Evolutionary conservation across 352 stramenopile genomes (phyloP).

Genomic region (Albugo laibachii): DNA sequence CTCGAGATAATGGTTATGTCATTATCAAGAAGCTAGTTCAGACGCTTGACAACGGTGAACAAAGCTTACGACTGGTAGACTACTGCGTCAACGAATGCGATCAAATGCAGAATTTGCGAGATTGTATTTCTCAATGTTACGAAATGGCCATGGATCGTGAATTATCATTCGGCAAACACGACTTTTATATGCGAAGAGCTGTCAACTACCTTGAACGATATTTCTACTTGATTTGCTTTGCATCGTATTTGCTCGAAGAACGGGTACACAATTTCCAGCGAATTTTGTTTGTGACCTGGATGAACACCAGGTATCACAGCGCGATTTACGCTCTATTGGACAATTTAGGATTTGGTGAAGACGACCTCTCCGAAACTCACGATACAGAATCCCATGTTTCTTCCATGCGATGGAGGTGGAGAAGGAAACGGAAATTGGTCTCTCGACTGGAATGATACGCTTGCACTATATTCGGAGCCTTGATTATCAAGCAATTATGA

Average conservation of each 20-base stretch:
- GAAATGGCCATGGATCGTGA: constrained; percentile 56
- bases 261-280: constrained; percentile 23
- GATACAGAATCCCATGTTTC: constrained; percentile 54
- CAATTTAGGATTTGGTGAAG: constrained; percentile 73
- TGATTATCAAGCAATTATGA: too few species aligned
- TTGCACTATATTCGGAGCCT: too few species aligned
- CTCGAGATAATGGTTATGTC: constrained; percentile 36
- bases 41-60: constrained; percentile 45
- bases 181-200: constrained; percentile 64
- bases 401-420: constrained; percentile 79
- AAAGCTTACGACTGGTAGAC: constrained; percentile 45
- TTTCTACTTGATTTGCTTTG: constrained; percentile 81
- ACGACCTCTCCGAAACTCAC: constrained; percentile 10
- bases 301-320: constrained; percentile 64
- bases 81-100: constrained; percentile 58
- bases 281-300: constrained; percentile 60
- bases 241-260: constrained; percentile 68
- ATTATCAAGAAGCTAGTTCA: constrained; percentile 52
- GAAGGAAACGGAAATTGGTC: constrained; percentile 67
- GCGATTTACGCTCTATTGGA: constrained; percentile 71
- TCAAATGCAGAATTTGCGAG: constrained; percentile 69
- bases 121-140: constrained; percentile 63
- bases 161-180: constrained; percentile 36
- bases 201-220: constrained; percentile 82
- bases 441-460: constrained; percentile 39